Conservation (phyloP, 768 basidiomycete species). For the Lyophyllum shimeji region DNA sequence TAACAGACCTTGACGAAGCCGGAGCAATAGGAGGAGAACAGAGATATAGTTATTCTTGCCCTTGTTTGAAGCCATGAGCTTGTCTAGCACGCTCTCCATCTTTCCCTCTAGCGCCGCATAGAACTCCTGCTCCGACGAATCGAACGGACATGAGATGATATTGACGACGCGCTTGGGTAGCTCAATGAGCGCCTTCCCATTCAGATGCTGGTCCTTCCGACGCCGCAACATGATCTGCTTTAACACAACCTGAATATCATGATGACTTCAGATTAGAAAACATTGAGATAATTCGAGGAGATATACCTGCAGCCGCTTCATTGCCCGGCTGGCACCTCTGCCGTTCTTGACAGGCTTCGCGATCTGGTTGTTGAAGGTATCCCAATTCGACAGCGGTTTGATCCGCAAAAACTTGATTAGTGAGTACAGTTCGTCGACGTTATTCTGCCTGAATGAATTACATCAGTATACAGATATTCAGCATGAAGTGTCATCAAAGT, state of each 20-base stretch:
- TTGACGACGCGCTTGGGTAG: constrained; percentile 75
- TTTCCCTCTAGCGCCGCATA: constrained; percentile 71
- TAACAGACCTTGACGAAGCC: constrained; percentile 82
- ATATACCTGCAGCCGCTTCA: constrained; percentile 79
- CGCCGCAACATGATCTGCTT: constrained; percentile 89
- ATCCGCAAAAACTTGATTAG: constrained; percentile 87
- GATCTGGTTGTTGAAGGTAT: constrained; percentile 77
- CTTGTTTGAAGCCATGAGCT: constrained; percentile 53
- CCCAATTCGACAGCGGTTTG: constrained; percentile 78
- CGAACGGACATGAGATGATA: constrained; percentile 76
- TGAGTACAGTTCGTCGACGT: constrained; percentile 85
- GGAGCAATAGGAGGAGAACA: constrained; percentile 69
- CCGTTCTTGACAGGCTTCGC: constrained; percentile 76
- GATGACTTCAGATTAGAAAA: background rate
- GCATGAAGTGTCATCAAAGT: background rate
- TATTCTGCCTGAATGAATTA: constrained; percentile 67
- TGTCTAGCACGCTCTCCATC: constrained; percentile 66
- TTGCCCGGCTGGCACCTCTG: constrained; percentile 57
- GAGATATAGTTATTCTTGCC: constrained; percentile 66
- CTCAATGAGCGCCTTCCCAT: constrained; percentile 81
- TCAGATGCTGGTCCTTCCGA: constrained; percentile 66
- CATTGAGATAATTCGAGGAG: background rate
- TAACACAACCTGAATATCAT: constrained; percentile 60
- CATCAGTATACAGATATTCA: constrained; percentile 32
- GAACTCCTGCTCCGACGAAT: constrained; percentile 73